Conservation (phyloP, 495 filamentous ascomycete species). For the Tuber aestivum region DNA sequence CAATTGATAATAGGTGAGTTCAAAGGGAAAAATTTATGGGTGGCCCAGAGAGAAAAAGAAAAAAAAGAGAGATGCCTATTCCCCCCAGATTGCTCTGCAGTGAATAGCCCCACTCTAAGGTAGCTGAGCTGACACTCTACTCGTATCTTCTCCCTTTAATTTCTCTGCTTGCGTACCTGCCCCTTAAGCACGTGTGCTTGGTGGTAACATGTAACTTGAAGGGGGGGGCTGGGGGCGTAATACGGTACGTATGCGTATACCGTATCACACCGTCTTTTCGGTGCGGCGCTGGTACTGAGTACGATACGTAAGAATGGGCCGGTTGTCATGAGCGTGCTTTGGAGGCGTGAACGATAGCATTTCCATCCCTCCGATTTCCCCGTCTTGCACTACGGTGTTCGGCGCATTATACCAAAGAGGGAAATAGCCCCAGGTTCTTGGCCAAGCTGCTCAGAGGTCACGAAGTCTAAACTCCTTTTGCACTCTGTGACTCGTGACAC, state of each 20-base stretch:
- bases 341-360: neutral
- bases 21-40: neutral
- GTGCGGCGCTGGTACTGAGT: neutral
- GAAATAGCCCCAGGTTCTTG: neutral
- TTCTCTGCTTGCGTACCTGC: neutral
- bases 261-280: neutral
- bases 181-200: neutral
- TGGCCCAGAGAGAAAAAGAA: neutral
- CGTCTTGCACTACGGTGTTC: neutral
- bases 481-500: neutral
- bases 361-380: neutral
- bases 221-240: neutral
- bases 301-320: neutral
- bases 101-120: neutral
- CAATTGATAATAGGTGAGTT: neutral
- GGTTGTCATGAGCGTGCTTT: neutral
- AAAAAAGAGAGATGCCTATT: neutral
- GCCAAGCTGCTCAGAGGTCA: neutral
- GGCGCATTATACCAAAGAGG: neutral
- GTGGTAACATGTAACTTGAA: neutral
- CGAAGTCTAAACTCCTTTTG: neutral
- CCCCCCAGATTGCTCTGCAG: neutral
- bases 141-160: slow-evolving; percentile 3
- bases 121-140: neutral
- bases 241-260: neutral